Conservation (phyloP, 139 green algal species). For the Limnomonas spitsbergensis region DNA sequence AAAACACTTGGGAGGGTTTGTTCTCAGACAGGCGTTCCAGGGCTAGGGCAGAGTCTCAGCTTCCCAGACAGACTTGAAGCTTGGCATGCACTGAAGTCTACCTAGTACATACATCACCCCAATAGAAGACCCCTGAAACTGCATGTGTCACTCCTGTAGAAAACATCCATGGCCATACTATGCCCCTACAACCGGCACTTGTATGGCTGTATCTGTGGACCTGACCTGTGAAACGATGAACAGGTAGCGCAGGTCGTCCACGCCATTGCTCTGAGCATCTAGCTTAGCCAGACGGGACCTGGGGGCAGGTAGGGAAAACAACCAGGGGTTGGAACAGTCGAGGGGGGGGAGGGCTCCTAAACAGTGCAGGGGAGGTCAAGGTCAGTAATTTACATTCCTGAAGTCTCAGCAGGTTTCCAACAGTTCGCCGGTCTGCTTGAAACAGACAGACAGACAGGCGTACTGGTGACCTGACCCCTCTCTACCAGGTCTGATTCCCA, state of each 20-base stretch:
- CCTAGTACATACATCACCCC: not conserved
- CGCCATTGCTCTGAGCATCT: constrained; percentile 53
- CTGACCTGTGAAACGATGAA: constrained; percentile 74
- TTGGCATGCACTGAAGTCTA: no score
- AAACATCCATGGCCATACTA: not conserved
- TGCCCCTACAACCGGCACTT: not conserved
- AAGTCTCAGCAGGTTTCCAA: no score
- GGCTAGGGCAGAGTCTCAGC: not conserved
- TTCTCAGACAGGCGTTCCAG: not conserved
- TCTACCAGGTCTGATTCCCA: not conserved
- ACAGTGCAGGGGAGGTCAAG: no score
- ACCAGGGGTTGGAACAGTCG: no score
- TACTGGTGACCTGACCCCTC: no score
- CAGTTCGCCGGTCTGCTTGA: no score
- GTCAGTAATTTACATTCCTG: no score
- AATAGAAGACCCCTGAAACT: not conserved
- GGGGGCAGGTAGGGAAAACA: no score
- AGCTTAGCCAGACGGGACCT: constrained; percentile 50
- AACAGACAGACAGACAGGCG: no score
- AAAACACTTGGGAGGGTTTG: no score
- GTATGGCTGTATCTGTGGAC: not conserved
- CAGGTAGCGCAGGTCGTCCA: constrained; percentile 78
- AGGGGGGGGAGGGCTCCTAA: no score
- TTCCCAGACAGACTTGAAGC: not conserved
- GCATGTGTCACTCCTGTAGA: not conserved